A percentile compares a stretch with the other conserved stretches of the same genome.
These are phyloP conservation scores for Fusarium devonianum DNA, from an alignment of 2,329 filamentous ascomycete genomes.

Conservation along the genomic window DNA sequence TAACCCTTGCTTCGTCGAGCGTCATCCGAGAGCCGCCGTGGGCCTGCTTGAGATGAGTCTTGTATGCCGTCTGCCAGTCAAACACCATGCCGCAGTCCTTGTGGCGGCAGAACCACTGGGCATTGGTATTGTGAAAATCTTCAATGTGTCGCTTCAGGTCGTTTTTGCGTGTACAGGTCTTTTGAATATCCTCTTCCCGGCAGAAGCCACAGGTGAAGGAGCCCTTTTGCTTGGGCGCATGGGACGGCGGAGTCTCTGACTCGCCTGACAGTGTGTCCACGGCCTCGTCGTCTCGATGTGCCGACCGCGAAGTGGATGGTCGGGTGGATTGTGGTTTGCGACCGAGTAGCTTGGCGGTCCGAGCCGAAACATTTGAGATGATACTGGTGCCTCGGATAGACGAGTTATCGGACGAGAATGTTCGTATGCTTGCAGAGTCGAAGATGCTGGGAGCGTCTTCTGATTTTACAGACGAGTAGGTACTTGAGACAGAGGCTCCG, in stretches of 20 bases:
- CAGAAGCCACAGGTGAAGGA: conserved; percentile 53
- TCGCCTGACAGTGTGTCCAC: conserved; percentile 35
- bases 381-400: conserved; percentile 51
- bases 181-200: conserved; percentile 50
- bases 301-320: conserved; percentile 29
- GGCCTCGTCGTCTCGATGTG: conserved; percentile 36
- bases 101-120: conserved; percentile 55
- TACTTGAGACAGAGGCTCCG: conserved; percentile 45
- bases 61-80: conserved; percentile 58
- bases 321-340: conserved; percentile 40
- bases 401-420: conserved; percentile 51
- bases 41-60: conserved; percentile 54
- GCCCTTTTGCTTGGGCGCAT: conserved; percentile 48
- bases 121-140: conserved; percentile 56
- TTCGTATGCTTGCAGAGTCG: conserved; percentile 47
- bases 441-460: conserved; percentile 49
- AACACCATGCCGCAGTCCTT: conserved; percentile 54
- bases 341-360: conserved; percentile 47
- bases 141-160: conserved; percentile 59
- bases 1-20: conserved; percentile 52
- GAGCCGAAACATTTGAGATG: conserved; percentile 50
- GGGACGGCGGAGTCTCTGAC: conserved; percentile 38
- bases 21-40: conserved; percentile 53
- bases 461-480: conserved; percentile 46
- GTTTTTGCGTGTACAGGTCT: conserved; percentile 56